Percentiles rank a stretch among this genome's conserved stretches.
These are phyloP conservation scores for Ogataea trehalophila DNA, from an alignment of 805 yeast genomes.

Conservation along the genomic window DNA sequence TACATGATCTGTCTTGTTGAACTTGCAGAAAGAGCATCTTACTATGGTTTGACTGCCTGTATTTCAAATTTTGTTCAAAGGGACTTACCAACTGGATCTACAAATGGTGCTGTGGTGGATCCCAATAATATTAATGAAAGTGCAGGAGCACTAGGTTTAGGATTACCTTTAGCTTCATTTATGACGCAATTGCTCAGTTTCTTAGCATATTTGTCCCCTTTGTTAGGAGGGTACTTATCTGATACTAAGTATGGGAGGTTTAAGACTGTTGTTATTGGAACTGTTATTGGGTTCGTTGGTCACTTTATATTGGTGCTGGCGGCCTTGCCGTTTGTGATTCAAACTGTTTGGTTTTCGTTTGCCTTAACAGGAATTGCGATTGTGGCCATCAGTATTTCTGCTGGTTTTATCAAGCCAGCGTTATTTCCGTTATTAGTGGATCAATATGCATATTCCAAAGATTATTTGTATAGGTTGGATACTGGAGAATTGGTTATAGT, in stretches of 20 bases:
- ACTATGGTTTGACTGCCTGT: slow-evolving; percentile 44
- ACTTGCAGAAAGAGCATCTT: slow-evolving; percentile 51
- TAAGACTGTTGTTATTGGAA: slow-evolving; percentile 44
- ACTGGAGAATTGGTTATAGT: slow-evolving; percentile 53
- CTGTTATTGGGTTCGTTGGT: slow-evolving; percentile 39
- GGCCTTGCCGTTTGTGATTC: slow-evolving; percentile 38
- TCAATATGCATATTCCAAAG: slow-evolving; percentile 55
- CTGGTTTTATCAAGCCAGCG: slow-evolving; percentile 52
- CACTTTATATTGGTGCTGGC: slow-evolving; percentile 45
- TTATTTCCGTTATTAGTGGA: slow-evolving; percentile 48
- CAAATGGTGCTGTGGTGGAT: slow-evolving; percentile 30
- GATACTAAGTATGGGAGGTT: slow-evolving; percentile 45
- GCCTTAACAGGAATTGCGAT: slow-evolving; percentile 35
- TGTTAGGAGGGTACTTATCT: slow-evolving; percentile 48
- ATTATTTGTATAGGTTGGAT: slow-evolving; percentile 48
- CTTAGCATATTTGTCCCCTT: slow-evolving; percentile 44
- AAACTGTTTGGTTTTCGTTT: slow-evolving; percentile 20
- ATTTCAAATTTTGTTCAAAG: slow-evolving; percentile 48
- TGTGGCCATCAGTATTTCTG: slow-evolving; percentile 37
- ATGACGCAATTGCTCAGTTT: slow-evolving; percentile 41
- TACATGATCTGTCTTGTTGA: slow-evolving; percentile 35
- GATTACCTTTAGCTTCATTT: slow-evolving; percentile 41
- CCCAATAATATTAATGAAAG: slow-evolving; percentile 32
- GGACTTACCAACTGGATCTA: slow-evolving; percentile 43
- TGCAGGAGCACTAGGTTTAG: slow-evolving; percentile 48